Evolutionary conservation across 768 basidiomycete species (phyloP), one percentile per base, ranked within the genome.

Genomic region (Calocybe indica): DNA sequence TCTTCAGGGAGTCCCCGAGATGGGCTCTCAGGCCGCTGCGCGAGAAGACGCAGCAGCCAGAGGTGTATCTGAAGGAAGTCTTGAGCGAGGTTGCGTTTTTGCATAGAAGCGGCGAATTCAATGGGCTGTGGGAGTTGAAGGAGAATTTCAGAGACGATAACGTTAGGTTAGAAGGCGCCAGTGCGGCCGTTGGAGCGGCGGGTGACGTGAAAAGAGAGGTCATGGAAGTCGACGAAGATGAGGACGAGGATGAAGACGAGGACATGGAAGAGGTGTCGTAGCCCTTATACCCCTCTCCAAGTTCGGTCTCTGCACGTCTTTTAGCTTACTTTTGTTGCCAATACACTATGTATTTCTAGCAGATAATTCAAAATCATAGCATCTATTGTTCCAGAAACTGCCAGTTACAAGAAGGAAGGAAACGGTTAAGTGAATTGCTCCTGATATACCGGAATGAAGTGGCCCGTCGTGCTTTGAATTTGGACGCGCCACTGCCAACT

Each of bases 41-140:
- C 37, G 85, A 90, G 58, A 79, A 78, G 52, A 88, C 88, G 0
- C 84, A 90, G 61, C 91, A 95, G 61, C 90, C 91, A 1, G 88
- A 91, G 62, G 80, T 73, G 8, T 93, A 90, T 60, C 79, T 95
- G 52, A 91, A 91, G 59, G 90, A 93, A 55, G 81, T 87, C 2
- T 68, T 95, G 30, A 70, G 68, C 29, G 86, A 89, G 53, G 83
- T 93, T 43, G 92, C 85, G 4, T 77, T 72, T 46, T 70, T 92
- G 40, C 82, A 91, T 61, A 80, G 85, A 43, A 82, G 80, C 40
- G 92, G 92, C 35, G 90, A 93, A 64, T 71, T 78, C 60, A 87
- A 85, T 43, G 88, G 88, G 7, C 66, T 82, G 50, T 93, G 85
- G 83, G 85, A 89, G 62, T 74, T 92, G 53, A 81, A 83, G 56